Evolutionary conservation across 2,329 filamentous ascomycete genomes (phyloP), one percentile per base, ranked within the genome.

Genomic region (Fusarium albosuccineum): DNA sequence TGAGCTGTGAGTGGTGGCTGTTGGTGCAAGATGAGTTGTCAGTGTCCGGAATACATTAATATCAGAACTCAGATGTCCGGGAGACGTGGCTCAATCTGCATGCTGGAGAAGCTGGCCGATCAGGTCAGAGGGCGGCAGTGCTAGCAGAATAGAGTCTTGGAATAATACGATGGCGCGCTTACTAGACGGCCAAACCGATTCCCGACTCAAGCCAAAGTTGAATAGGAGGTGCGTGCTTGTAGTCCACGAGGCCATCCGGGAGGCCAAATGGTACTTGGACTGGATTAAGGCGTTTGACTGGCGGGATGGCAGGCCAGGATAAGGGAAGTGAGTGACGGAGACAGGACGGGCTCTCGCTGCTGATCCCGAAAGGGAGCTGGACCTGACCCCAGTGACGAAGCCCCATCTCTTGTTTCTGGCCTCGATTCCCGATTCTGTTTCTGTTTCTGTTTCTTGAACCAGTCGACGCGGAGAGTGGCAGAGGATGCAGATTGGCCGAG

Each of bases 401-500:
- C 45, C 60, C 34, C 22, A 29, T 46, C 41, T 37, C 7, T 57
- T 57, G 50, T 48, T 64, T 67, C 30, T 67, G 50, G 26, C 29
- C 41, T 33, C 36, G 22, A 14, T 33, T 44, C 36, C 29, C 36
- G 22, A 14, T 33, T 44, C 40, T 52, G 51, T 46, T 63, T 63
- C 44, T 37, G 27, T 13, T 49, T 50, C 50, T 64, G 52, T 50
- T 67, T 59, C 37, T 33, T 37, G 29, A 29, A 3, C 36, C 17
- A 17, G 49, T 58, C 48, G 29, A 59, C 40, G 41, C 26, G 26
- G 40, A 59, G 16, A 14, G 10, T 9, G 42, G 46, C 14, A 26
- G 40, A 37, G 36, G 29, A 11, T 33, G 46, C 16, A 42, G 58
- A 67, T 67, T 67, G 63, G 63, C 42, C 22, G 40, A 60, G 27